Base-by-base conservation (phyloP, 495 filamentous ascomycete species). In the Pyronema omphalodes region DNA sequence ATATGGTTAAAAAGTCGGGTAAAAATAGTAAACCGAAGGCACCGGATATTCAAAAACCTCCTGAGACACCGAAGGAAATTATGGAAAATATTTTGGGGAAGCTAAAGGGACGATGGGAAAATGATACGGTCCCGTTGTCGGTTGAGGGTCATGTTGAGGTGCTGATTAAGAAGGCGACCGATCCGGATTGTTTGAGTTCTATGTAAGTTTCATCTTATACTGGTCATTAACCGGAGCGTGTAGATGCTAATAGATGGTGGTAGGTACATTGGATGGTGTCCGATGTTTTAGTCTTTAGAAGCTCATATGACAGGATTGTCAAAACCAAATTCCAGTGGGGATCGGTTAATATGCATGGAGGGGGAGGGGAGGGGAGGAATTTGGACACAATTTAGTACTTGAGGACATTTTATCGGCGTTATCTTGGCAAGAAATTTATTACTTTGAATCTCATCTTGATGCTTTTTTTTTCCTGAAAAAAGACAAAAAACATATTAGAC, bases 61-160 rank as follows among this genome's bases (percentile, higher is more conserved):
- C 40, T 14, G 41, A 46, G 18, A 52, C 36, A 3, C 89, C 91
- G 7, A 80, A 86, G 59, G 87, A 83, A 55, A 89, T 95, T 55
- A 70, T 99, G 40, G 87, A 96, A 62, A 84, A 77, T 60, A 91
- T 96, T 58, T 78, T 77, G 59, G 81, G 78, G 56, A 96, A 95
- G 67, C 77, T 96, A 17, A 78, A 77, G 55, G 93, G 91, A 1
- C 69, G 94, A 61, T 68, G 95, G 63, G 79, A 80, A 15, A 77
- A 81, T 4, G 88, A 96, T 73, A 86, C 77, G 41, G 88, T 95
- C 44, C 87, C 93, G 44, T 71, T 99, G 18, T 84, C 86, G 5
- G 88, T 96, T 8, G 93, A 95, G 64, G 91, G 91, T 0, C 88
- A 96, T 70, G 88, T 95, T 12, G 85, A 99, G 66, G 84, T 86